phyloP scores from a whole-genome alignment of 2,329 filamentous ascomycete species.

The Penicillium sp. region DNA sequence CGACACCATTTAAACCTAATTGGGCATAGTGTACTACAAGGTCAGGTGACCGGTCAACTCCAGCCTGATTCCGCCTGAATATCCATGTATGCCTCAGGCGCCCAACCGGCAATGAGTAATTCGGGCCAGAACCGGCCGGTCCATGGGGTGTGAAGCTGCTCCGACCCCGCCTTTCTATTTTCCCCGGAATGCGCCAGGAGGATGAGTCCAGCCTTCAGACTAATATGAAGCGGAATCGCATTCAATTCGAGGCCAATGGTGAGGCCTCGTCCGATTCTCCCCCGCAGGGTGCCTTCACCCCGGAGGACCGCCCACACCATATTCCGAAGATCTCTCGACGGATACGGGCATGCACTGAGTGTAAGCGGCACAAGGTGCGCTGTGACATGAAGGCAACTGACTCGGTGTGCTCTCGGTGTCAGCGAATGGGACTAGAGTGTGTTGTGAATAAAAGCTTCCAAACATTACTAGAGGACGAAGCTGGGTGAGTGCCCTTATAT shows the following conservation, averaged over 20 bases:
- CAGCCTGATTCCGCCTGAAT: constrained; percentile 7
- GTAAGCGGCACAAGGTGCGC: constrained; percentile 56
- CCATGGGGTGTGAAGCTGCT: constrained; percentile 1
- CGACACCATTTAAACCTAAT: constrained; percentile 22
- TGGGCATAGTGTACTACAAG: constrained; percentile 6
- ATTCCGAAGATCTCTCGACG: constrained; percentile 46
- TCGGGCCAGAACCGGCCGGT: constrained; percentile 21
- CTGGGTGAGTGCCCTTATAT: constrained; percentile 38
- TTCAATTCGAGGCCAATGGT: constrained; percentile 40
- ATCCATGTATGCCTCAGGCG: constrained; percentile 22
- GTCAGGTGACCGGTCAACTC: constrained; percentile 21
- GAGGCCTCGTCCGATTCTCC: constrained; percentile 38
- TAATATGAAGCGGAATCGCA: constrained; percentile 42
- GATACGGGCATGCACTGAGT: constrained; percentile 54
- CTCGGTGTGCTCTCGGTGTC: constrained; percentile 51
- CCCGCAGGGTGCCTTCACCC: constrained; percentile 28
- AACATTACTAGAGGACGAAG: constrained; percentile 52
- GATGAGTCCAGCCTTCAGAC: constrained; percentile 19
- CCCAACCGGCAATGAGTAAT: constrained; percentile 2
- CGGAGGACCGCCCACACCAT: constrained; percentile 36
- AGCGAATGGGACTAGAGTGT: constrained; percentile 51
- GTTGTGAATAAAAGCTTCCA: constrained; percentile 54
- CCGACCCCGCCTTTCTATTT: constrained; percentile 21
- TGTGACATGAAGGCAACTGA: constrained; percentile 54
- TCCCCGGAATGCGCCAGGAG: constrained; percentile 26